phyloP scores from a whole-genome alignment of 73 alveolate genomes.

The Stentor roeselii region DNA sequence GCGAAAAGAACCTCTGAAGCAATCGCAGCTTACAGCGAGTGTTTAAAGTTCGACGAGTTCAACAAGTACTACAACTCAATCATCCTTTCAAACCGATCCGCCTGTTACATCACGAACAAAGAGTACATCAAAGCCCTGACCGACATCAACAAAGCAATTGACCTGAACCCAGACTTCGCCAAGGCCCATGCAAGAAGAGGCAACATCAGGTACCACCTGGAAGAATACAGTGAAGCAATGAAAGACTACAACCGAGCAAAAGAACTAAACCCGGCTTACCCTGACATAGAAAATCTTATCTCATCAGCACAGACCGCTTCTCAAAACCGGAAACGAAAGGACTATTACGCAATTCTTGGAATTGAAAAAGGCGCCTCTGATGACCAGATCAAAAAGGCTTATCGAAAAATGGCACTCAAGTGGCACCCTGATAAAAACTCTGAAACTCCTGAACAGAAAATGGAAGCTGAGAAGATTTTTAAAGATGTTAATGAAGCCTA shows the following conservation, averaged over 20 bases:
- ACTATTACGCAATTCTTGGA: slow-evolving; percentile 86
- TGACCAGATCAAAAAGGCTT: slow-evolving; percentile 79
- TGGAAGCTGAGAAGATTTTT: slow-evolving; percentile 79
- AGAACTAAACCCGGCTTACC: slow-evolving; percentile 68
- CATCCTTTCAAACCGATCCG: slow-evolving; percentile 84
- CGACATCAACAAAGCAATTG: slow-evolving; percentile 83
- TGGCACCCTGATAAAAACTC: slow-evolving; percentile 96
- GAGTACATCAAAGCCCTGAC: slow-evolving; percentile 75
- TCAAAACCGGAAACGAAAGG: slow-evolving; percentile 61
- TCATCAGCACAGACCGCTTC: not conserved
- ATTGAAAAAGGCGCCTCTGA: slow-evolving; percentile 68
- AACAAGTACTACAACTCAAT: slow-evolving; percentile 71
- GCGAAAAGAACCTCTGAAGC: slow-evolving; percentile 71
- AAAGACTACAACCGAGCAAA: slow-evolving; percentile 84
- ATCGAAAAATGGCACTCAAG: slow-evolving; percentile 82
- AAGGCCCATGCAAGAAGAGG: slow-evolving; percentile 93
- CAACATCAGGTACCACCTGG: slow-evolving; percentile 65
- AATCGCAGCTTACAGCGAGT: slow-evolving; percentile 82
- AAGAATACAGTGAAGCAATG: slow-evolving; percentile 87
- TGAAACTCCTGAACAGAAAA: slow-evolving; percentile 57
- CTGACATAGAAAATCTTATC: not conserved
- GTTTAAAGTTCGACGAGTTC: slow-evolving; percentile 78
- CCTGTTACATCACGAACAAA: slow-evolving; percentile 64
- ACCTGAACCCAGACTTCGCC: slow-evolving; percentile 73
- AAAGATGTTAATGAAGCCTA: slow-evolving; percentile 89